Percentiles rank a stretch among this genome's conserved stretches.
Evolutionary conservation across 1,139 yeast genomes (phyloP).

Genomic region (Sugiyamaella castrensis): DNA sequence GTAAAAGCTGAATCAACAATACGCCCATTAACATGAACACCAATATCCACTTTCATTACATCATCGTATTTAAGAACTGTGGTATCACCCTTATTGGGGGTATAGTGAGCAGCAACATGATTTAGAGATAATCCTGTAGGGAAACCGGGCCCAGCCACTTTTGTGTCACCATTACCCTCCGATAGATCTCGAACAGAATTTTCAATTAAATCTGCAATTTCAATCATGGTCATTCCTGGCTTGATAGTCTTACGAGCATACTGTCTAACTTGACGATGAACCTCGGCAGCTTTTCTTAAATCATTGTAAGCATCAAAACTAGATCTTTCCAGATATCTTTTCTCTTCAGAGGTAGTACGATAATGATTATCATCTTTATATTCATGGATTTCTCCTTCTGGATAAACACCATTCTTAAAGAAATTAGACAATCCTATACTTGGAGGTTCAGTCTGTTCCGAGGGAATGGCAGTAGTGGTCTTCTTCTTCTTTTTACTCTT

Average conservation of each 20-base stretch:
- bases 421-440: slow-evolving; percentile 53
- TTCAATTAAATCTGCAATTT: slow-evolving; percentile 87
- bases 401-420: slow-evolving; percentile 72
- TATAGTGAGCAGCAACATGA: slow-evolving; percentile 96
- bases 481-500: slow-evolving; percentile 41
- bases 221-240: slow-evolving; percentile 92
- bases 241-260: slow-evolving; percentile 70
- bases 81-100: slow-evolving; percentile 94
- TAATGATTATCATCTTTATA: slow-evolving; percentile 63
- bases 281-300: slow-evolving; percentile 92
- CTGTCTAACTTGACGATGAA: slow-evolving; percentile 85
- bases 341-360: slow-evolving; percentile 84
- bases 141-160: slow-evolving; percentile 86
- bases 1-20: slow-evolving; percentile 97
- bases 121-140: slow-evolving; percentile 95
- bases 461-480: slow-evolving; percentile 11
- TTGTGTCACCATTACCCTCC: slow-evolving; percentile 58
- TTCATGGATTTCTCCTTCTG: slow-evolving; percentile 65
- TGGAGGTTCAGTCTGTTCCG: slow-evolving; percentile 48
- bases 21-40: slow-evolving; percentile 95
- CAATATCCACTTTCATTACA: slow-evolving; percentile 95
- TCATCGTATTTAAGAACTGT: slow-evolving; percentile 77
- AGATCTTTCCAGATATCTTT: slow-evolving; percentile 71
- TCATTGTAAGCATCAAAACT: slow-evolving; percentile 59
- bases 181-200: slow-evolving; percentile 75